phyloP scores from a whole-genome alignment of 1,139 yeast genomes.

The Pichia inconspicua region DNA sequence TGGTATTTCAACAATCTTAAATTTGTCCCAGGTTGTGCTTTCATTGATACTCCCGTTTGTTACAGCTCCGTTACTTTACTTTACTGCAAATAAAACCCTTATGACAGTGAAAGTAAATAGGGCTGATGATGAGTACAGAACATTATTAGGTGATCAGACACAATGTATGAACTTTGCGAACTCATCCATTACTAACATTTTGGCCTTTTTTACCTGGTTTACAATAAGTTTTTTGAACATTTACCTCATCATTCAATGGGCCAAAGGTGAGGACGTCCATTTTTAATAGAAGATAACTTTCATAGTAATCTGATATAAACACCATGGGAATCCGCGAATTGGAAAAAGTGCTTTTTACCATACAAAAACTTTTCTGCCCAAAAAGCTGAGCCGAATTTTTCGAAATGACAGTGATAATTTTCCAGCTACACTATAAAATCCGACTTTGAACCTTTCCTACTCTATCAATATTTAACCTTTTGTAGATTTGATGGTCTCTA shows the following conservation, averaged over 20 bases:
- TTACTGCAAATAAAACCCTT: slow-evolving; percentile 64
- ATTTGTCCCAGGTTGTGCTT: slow-evolving; percentile 67
- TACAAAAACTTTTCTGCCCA: too few relatives aligned
- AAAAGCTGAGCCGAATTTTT: too few relatives aligned
- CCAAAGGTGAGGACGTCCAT: slow-evolving; percentile 62
- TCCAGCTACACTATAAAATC: too few relatives aligned
- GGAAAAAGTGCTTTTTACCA: too few relatives aligned
- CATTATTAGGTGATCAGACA: slow-evolving; percentile 4
- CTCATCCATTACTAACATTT: slow-evolving; percentile 43
- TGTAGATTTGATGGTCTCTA: too few relatives aligned
- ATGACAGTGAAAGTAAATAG: slow-evolving; percentile 41
- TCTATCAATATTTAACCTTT: too few relatives aligned
- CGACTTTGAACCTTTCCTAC: too few relatives aligned
- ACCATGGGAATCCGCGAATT: too few relatives aligned
- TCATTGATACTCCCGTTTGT: slow-evolving; percentile 66
- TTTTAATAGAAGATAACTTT: slow-evolving; percentile 24
- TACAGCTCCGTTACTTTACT: slow-evolving; percentile 84
- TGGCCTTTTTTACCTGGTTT: slow-evolving; percentile 61
- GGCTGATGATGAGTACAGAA: slow-evolving; percentile 4
- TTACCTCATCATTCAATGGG: slow-evolving; percentile 61
- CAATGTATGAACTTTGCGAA: slow-evolving; percentile 55
- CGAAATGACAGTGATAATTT: too few relatives aligned
- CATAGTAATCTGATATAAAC: too few relatives aligned
- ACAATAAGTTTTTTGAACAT: slow-evolving; percentile 65
- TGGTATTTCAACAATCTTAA: slow-evolving; percentile 62